These are phyloP conservation scores for Aspergillus baeticus DNA, from an alignment of 495 filamentous ascomycete genomes.

Conservation along the genomic window DNA sequence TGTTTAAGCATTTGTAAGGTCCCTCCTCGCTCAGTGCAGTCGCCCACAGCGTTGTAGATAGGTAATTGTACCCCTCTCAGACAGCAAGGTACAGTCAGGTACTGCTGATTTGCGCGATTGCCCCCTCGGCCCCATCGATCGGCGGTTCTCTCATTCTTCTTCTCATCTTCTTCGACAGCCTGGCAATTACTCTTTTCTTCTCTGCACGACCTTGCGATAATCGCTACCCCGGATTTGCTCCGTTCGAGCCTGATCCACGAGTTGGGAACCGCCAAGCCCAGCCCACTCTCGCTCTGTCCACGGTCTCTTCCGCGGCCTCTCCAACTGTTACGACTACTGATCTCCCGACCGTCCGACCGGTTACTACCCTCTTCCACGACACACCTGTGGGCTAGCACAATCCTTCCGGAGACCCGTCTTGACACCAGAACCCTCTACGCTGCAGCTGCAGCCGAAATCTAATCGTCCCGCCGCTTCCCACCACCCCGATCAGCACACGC, in stretches of 20 bases:
- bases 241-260: conserved; percentile 10
- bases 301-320: not conserved
- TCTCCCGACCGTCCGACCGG: not conserved
- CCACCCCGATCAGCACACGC: conserved; percentile 2
- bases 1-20: too few species aligned
- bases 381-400: not conserved
- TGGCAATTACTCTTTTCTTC: conserved; percentile 14
- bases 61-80: not conserved
- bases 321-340: conserved; percentile 8
- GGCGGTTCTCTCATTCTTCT: conserved; percentile 12
- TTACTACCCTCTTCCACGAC: conserved; percentile 8
- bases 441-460: conserved; percentile 16
- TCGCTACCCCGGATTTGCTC: conserved; percentile 9
- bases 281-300: conserved; percentile 2
- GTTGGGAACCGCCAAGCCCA: conserved; percentile 15
- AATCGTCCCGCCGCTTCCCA: conserved; percentile 1
- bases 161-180: conserved; percentile 16
- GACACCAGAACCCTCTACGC: conserved; percentile 14
- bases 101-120: not conserved
- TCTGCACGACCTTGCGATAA: not conserved
- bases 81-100: not conserved
- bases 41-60: not conserved
- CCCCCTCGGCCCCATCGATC: conserved; percentile 10
- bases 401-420: not conserved
- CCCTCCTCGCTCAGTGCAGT: too few species aligned